A percentile compares a stretch with the other conserved stretches of the same genome.
phyloP scores from a whole-genome alignment of 768 basidiomycete species.

The Chiua virens region DNA sequence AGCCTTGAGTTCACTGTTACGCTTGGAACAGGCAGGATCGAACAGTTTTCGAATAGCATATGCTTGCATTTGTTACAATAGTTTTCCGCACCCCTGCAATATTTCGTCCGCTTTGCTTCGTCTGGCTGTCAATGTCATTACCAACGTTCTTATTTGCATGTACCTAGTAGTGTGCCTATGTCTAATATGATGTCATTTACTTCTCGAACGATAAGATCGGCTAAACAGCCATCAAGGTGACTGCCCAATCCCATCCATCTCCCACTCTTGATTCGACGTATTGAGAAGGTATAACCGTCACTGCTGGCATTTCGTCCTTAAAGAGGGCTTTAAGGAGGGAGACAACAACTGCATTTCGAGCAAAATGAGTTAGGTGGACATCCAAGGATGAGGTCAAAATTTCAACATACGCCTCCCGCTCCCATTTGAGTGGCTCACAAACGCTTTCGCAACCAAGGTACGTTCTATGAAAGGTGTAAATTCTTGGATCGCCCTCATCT shows the following conservation, averaged over 20 bases:
- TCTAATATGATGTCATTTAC: background rate
- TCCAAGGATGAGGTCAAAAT: background rate
- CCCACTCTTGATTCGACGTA: conserved; percentile 22
- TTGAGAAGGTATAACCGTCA: conserved; percentile 24
- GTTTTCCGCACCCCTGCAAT: conserved; percentile 2
- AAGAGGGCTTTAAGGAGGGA: conserved; percentile 25
- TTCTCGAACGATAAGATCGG: background rate
- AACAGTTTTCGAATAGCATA: conserved; percentile 1
- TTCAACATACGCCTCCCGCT: conserved; percentile 17
- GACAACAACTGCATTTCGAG: conserved; percentile 11
- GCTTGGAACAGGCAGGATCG: background rate
- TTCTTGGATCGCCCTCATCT: conserved; percentile 11
- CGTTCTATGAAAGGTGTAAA: conserved; percentile 22
- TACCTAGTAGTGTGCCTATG: background rate
- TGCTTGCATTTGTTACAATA: conserved; percentile 16
- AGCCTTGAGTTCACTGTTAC: conserved; percentile 35
- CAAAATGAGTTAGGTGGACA: background rate
- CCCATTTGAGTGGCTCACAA: conserved; percentile 13
- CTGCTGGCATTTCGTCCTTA: conserved; percentile 23
- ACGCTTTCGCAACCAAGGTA: conserved; percentile 27
- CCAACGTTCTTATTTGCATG: background rate
- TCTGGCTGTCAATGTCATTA: background rate
- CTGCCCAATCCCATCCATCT: conserved; percentile 27
- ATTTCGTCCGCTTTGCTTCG: conserved; percentile 1
- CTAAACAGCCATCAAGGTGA: conserved; percentile 31